Evolutionary conservation across 2,329 filamentous ascomycete genomes (phyloP).

Genomic region (Lomentospora prolificans): DNA sequence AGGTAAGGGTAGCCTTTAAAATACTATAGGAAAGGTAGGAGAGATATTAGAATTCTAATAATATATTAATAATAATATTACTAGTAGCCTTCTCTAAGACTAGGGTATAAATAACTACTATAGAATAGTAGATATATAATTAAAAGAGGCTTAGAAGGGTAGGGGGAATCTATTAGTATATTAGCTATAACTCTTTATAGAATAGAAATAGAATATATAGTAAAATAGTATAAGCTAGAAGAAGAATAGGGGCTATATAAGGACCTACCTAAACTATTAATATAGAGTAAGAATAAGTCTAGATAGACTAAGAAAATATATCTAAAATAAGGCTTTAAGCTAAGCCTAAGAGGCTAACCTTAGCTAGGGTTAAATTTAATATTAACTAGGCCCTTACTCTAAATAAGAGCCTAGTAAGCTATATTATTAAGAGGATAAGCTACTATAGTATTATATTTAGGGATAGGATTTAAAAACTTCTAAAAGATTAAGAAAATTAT

Average conservation of each 20-base stretch:
- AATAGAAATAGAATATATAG: neutral
- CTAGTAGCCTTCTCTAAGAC: too few species aligned
- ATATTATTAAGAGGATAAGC: too few species aligned
- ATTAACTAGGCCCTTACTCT: neutral
- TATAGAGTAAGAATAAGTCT: neutral
- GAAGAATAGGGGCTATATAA: neutral
- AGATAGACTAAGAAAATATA: conserved; percentile 2
- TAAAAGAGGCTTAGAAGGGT: neutral
- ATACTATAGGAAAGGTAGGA: too few species aligned
- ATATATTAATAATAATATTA: neutral
- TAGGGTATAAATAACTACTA: neutral
- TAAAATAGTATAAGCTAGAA: too few species aligned
- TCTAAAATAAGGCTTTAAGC: neutral
- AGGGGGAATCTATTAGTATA: neutral
- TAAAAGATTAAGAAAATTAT: neutral
- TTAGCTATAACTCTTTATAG: neutral
- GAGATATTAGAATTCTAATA: neutral
- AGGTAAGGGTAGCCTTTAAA: too few species aligned
- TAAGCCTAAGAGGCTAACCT: conserved; percentile 1
- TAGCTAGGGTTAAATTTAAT: conserved; percentile 3
- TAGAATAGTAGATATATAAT: neutral
- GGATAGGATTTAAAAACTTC: neutral
- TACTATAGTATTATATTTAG: too few species aligned
- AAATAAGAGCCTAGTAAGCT: neutral
- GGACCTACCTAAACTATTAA: neutral